These are phyloP conservation scores for Schizochytrium sp. DNA, from an alignment of 108 stramenopile genomes.

Conservation along the genomic window DNA sequence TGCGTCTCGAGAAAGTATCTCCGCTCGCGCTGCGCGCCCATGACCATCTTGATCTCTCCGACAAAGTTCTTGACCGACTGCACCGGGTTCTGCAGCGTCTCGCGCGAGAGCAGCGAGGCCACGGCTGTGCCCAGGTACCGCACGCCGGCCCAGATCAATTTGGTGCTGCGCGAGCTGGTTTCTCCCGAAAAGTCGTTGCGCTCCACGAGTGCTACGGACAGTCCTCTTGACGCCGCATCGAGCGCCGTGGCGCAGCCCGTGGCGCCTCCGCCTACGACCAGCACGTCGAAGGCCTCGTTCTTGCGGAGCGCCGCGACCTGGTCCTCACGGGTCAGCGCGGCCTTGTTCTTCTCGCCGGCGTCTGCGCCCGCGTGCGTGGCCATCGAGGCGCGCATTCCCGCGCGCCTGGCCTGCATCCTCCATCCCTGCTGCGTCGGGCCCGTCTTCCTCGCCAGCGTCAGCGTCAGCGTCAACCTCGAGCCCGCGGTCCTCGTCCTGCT, in stretches of 20 bases:
- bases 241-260: constrained; percentile 43
- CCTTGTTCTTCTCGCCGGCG: not conserved
- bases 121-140: constrained; percentile 31
- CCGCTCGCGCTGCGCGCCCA: constrained; percentile 48
- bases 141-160: constrained; percentile 56
- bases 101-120: not conserved
- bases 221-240: constrained; percentile 46
- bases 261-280: constrained; percentile 45
- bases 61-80: constrained; percentile 21
- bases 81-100: not conserved
- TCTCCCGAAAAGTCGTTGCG: constrained; percentile 42
- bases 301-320: not conserved
- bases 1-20: constrained; percentile 37
- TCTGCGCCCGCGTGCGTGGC: not conserved
- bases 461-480: too few relatives aligned
- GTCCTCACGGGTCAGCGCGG: not conserved
- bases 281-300: constrained; percentile 47
- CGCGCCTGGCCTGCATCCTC: not conserved
- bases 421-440: too few relatives aligned
- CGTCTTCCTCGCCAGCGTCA: too few relatives aligned
- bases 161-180: constrained; percentile 45
- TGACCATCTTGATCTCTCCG: constrained; percentile 47
- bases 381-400: not conserved
- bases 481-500: too few relatives aligned
- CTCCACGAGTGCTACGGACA: constrained; percentile 47